phyloP scores from a whole-genome alignment of 345 rosid genomes.

The Gossypium raimondii region DNA sequence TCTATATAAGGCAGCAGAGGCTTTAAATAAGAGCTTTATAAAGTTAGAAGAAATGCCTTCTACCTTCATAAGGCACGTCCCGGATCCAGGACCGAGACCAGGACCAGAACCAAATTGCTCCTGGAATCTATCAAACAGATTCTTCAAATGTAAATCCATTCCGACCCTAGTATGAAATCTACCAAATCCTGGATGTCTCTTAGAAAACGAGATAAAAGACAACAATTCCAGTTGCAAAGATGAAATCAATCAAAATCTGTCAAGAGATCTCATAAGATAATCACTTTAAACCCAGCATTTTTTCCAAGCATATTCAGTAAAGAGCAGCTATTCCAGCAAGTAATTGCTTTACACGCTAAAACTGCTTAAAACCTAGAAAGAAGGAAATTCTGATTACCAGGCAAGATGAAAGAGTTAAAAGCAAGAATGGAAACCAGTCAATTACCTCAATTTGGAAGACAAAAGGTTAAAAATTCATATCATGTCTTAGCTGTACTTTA shows the following conservation, averaged over 20 bases:
- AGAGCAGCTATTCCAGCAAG: not conserved
- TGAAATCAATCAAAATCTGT: not conserved
- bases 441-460: conserved; percentile 3
- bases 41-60: conserved; percentile 53
- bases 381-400: not conserved
- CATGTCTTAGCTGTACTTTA: not conserved
- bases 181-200: conserved; percentile 5
- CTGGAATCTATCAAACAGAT: conserved; percentile 52
- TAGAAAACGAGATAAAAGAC: not conserved
- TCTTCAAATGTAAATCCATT: conserved; percentile 75
- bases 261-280: not conserved
- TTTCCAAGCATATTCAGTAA: not conserved
- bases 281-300: not conserved
- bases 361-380: not conserved
- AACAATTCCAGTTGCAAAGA: conserved; percentile 9
- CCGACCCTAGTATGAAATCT: conserved; percentile 12
- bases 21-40: conserved; percentile 44
- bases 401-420: not conserved
- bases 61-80: conserved; percentile 50
- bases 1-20: conserved; percentile 63
- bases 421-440: not conserved
- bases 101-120: conserved; percentile 78
- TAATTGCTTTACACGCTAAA: not conserved
- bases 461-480: not conserved
- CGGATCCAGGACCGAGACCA: conserved; percentile 74